Evolutionary conservation across 148 eudicot species (phyloP), one percentile per base, ranked within the genome.

Genomic region (Pharnaceum exiguum): DNA sequence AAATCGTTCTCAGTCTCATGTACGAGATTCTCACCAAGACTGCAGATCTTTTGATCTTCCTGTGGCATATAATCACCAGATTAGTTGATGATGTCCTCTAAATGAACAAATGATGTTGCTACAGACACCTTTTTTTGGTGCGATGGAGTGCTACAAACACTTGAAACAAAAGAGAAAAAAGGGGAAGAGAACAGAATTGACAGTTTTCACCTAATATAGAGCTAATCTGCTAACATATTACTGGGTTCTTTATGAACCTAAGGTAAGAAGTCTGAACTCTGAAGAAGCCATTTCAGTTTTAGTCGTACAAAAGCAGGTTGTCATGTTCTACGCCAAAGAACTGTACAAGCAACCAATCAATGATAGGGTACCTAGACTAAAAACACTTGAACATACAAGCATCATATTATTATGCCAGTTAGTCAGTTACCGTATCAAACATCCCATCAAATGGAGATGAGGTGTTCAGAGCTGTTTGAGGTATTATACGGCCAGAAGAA

Each of bases 11-110:
- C 74, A 16, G 48, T 68, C 2, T 45, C 62, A 65, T 57, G 71
- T 44, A 73, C 77, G 44, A 73, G 75, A 51, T 75, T 75, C 67
- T 63, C 81, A 69, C 57, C 75, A 37, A 48, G 63, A 16, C 33
- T 44, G 63, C 66, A 58, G 51, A 68, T 68, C 37, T 66, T 66
- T 51, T 69, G 61, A 37, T 59, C 75, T 27, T 44, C 82, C 86
- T 81, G 75, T 30, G 26, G 42, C 37, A 37, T 25, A 52, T n/a
- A 7, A 56, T 19, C 11, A 44, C 21, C 38, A 53, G 31, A 59
- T 8, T 35, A 47, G 38, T 46, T 30, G 25, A 22, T 24, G 35
- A 36, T 26, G 17, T 46, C 19, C 22, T 33, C 32, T 29, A 42
- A 40, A n/a, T n/a, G n/a, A n/a, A n/a, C n/a, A 51, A 26, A 37